Evolutionary conservation across 2,329 filamentous ascomycete species (phyloP), one percentile per base, ranked within the genome.

Genomic region (Aspergillus cejpii): DNA sequence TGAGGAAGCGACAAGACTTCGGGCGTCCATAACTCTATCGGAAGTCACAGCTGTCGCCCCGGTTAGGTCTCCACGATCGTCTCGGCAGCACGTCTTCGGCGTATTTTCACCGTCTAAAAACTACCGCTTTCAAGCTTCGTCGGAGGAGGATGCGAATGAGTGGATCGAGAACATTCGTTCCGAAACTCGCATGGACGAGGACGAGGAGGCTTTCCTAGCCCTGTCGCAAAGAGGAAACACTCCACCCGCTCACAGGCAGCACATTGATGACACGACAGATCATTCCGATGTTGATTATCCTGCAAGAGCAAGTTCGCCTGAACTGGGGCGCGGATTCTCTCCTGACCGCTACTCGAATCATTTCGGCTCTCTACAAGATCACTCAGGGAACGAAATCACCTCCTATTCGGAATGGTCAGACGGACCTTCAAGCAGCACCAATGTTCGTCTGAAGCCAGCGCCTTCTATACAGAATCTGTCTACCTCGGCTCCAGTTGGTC

Each of bases 391-490:
- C 50, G 80, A 83, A 23, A 70, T 88, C 45, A 86, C 81, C 17
- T 92, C 87, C 5, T 85, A 86, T 58, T 95, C 89, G 3, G 91
- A 96, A 62, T 83, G 92, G 59, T 95, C 90, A 3, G 88, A 94
- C 56, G 60, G 62, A 21, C 52, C 64, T 8, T 51, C 54, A 33
- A 57, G 53, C 49, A 59, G 52, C 31, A 56, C 55, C 15, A 55
- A 53, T 21, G 50, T 61, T 14, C 60, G 53, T 28, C 37, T 45
- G 3, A 45, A 34, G 31, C 63, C 63, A 19, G 58, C 56, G 41
- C 54, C 53, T 6, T 64, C 61, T 2, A 53, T 62, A 12, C 59
- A 59, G 36, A 56, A 62, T 5, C 44, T 64, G 1, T 58, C 57
- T 38, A 49, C 57, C 5, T 61, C 60, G 3, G 54, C 54, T 34